Percentiles rank a stretch among this genome's conserved stretches.
These are phyloP conservation scores for Cutaneotrichosporon sp. DNA, from an alignment of 1,284 basidiomycete genomes.

Conservation along the genomic window DNA sequence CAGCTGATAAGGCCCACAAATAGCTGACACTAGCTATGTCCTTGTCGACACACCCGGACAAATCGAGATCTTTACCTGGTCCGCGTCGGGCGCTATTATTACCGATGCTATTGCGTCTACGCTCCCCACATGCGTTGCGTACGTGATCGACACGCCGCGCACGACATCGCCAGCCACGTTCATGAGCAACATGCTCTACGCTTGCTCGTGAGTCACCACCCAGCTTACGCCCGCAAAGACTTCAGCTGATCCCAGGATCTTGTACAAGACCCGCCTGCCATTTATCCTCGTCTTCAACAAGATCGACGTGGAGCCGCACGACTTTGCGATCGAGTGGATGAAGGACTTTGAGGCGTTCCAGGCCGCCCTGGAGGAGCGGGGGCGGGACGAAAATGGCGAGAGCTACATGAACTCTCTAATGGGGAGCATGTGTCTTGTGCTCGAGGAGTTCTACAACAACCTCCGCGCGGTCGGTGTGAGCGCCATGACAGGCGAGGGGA, in stretches of 20 bases:
- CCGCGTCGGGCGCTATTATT: slow-evolving; percentile 95
- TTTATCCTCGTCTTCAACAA: slow-evolving; percentile 99
- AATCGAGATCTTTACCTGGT: slow-evolving; percentile 99
- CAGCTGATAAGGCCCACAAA: background rate
- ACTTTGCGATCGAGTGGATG: slow-evolving; percentile 98
- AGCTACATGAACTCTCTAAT: slow-evolving; percentile 99
- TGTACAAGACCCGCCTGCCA: slow-evolving; percentile 97
- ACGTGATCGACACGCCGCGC: slow-evolving; percentile 95
- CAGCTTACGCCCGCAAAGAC: background rate
- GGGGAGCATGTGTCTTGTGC: slow-evolving; percentile 97
- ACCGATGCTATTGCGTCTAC: slow-evolving; percentile 95
- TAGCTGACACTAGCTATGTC: slow-evolving; percentile 61
- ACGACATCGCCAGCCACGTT: slow-evolving; percentile 95
- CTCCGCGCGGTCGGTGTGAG: slow-evolving; percentile 92
- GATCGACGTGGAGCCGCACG: slow-evolving; percentile 78
- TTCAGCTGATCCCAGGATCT: slow-evolving; percentile 59
- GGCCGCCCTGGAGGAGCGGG: slow-evolving; percentile 55
- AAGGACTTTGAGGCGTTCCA: slow-evolving; percentile 79
- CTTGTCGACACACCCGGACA: slow-evolving; percentile 97
- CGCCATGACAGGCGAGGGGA: slow-evolving; percentile 87
- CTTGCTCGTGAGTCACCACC: slow-evolving; percentile 70
- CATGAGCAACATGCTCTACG: slow-evolving; percentile 99
- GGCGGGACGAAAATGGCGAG: slow-evolving; percentile 76
- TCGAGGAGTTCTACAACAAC: slow-evolving; percentile 98
- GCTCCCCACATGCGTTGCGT: slow-evolving; percentile 89